These are phyloP conservation scores for Suhomyces faveliae DNA, from an alignment of 805 yeast species.

Conservation along the genomic window DNA sequence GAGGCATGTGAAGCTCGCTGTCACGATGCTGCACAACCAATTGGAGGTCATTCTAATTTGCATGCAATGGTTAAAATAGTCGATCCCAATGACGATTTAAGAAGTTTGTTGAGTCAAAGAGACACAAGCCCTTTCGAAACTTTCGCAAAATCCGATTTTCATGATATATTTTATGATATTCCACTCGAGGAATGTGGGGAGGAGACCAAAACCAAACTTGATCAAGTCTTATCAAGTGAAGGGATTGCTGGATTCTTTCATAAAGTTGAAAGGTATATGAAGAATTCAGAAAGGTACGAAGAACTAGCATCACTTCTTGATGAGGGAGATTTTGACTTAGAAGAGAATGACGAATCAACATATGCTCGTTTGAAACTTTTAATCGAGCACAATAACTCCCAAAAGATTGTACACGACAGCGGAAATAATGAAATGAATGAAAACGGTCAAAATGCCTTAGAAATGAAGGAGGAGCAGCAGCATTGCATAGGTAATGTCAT, in stretches of 20 bases:
- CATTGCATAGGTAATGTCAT: conserved; percentile 4
- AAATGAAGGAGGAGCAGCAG: not conserved
- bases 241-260: conserved; percentile 18
- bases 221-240: conserved; percentile 12
- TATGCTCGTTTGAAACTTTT: conserved; percentile 25
- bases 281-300: conserved; percentile 24
- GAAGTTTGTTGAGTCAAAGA: not conserved
- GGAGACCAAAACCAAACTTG: conserved; percentile 12
- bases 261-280: conserved; percentile 16
- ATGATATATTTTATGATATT: conserved; percentile 24
- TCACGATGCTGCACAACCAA: conserved; percentile 10
- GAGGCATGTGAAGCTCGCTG: conserved; percentile 28
- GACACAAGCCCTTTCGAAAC: not conserved
- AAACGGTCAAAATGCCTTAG: not conserved
- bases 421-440: not conserved
- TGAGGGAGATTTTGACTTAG: conserved; percentile 8
- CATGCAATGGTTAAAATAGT: conserved; percentile 34
- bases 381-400: conserved; percentile 1
- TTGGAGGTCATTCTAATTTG: conserved; percentile 20
- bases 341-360: conserved; percentile 20
- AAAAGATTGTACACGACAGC: not conserved
- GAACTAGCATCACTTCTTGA: conserved; percentile 15
- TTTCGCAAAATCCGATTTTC: not conserved
- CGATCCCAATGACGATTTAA: conserved; percentile 3
- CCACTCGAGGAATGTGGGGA: conserved; percentile 21